Base-by-base conservation (phyloP, 2,329 filamentous ascomycete genomes). In the Pseudogymnoascus sp. region DNA sequence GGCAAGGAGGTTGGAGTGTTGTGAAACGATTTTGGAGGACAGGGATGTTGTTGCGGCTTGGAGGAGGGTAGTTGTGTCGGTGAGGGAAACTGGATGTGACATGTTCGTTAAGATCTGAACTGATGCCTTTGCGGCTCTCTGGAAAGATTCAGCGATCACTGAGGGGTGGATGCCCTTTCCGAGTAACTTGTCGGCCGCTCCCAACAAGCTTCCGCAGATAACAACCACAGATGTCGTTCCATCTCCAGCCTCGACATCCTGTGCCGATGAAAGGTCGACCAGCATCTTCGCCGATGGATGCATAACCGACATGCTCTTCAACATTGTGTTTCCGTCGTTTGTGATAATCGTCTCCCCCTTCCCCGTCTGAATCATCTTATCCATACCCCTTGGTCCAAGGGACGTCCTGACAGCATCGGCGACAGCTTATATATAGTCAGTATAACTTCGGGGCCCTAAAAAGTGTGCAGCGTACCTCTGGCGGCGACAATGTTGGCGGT, bases 201-300 rank as follows among this genome's bases (percentile, higher is more conserved):
- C 93, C 56, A 99, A 84, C 71, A 99, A 82, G 79, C 91, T 96
- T 74, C 95, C 96, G 71, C 91, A 95, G 78, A 99, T 96, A 69
- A 99, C 95, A 31, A 99, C 95, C 25, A 99, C 95, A 3, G 93
- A 97, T 37, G 95, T 99, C 63, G 95, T 99, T 72, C 95, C 96
- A 76, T 99, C 95, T 79, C 95, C 95, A 67, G 95, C 95, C 78
- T 99, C 95, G 66, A 99, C 92, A 80, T 99, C 95, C 77, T 99
- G 95, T 68, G 95, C 95, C 69, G 95, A 91, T 72, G 93, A 96
- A 66, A 99, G 85, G 77, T 99, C 93, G 73, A 99, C 95, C 69
- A 99, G 84, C 95, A 99, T 99, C 81, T 96, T 97, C 61, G 95
- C 95, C 59, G 96, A 96, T n/a, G 95, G 95, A 75, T 99, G 95